These are phyloP conservation scores for Yarrowia keelungensis DNA, from an alignment of 805 yeast genomes.

Conservation along the genomic window DNA sequence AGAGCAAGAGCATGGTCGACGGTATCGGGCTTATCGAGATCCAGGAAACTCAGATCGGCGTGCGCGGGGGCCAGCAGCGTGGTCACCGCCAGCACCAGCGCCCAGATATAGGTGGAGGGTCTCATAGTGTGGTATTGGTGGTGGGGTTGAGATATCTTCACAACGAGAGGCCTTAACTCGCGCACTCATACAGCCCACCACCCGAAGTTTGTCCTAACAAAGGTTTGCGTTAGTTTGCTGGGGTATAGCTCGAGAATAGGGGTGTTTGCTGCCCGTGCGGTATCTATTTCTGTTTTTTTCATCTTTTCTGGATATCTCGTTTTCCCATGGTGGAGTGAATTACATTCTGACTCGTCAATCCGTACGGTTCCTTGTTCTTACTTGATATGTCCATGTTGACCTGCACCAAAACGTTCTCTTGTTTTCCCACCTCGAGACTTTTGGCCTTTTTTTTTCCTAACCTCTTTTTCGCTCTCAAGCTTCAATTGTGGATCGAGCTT, in stretches of 20 bases:
- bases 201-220: constrained; percentile 6
- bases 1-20: constrained; percentile 60
- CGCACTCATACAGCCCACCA: constrained; percentile 31
- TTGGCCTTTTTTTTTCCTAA: not conserved
- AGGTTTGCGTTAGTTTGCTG: constrained; percentile 34
- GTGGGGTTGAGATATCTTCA: constrained; percentile 5
- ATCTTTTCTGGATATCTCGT: not conserved
- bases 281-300: not conserved
- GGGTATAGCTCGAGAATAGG: not conserved
- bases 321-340: not conserved
- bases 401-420: not conserved
- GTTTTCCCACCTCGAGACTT: not conserved
- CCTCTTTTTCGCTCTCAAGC: not conserved
- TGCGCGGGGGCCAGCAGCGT: constrained; percentile 32
- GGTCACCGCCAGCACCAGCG: constrained; percentile 28
- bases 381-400: constrained; percentile 5
- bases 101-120: constrained; percentile 30
- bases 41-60: constrained; percentile 43
- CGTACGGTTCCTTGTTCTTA: not conserved
- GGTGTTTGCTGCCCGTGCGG: not conserved
- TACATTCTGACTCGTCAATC: not conserved
- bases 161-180: constrained; percentile 12
- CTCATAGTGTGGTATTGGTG: constrained; percentile 15
- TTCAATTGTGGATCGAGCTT: constrained; percentile 4
- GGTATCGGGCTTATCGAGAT: constrained; percentile 52